Base-by-base conservation (phyloP, 306 rosid genomes). In the Aeschynomene evenia region DNA sequence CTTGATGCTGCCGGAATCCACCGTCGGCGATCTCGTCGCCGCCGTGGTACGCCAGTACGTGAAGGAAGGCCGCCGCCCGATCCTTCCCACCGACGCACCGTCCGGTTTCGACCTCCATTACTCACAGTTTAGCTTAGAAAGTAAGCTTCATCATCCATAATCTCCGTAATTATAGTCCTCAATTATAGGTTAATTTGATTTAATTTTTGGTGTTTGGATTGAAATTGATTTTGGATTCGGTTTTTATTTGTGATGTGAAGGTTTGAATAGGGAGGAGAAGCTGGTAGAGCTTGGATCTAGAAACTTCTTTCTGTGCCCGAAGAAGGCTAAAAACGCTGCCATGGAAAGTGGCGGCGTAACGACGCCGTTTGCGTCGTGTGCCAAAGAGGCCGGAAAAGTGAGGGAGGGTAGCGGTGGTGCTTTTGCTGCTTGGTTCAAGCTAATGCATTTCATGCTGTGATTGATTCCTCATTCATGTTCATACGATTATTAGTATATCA, bases 71-170 rank as follows among this genome's bases (percentile, higher is more conserved):
- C 96, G 97, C 62, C 92, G 99, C 8, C 97, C 97, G 5, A 80
- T 87, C 46, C 45, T 91, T 55, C 74, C 84, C 22, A 57, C 85
- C 61, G 23, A 48, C 7, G 77, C 70, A 7, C 70, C 88, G 4
- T 63, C 85, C 10, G 28, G 37, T 10, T 91, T 88, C 78, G 90
- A 83, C 63, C 99, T 94, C 76, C 96, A 94, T 66, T 94, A 87
- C 59, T 91, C 97, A 1, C 99, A 94, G 79, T 94, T 94, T 84
- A 90, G 97, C 82, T 71, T 94, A 81, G 96, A 94, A 87, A 84
- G 99, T 94, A 72, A 78, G 89, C 23, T 3, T 23, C 46, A 11
- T 12, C 36, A 1, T 0, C 9, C n/a, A n/a, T n/a, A 22, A 70
- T 57, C 29, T 72, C 22, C 14, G 2, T 66, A 15, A 56, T 3